These are phyloP conservation scores for Melanomma pulvis-pyrius DNA, from an alignment of 495 filamentous ascomycete genomes.

Conservation along the genomic window DNA sequence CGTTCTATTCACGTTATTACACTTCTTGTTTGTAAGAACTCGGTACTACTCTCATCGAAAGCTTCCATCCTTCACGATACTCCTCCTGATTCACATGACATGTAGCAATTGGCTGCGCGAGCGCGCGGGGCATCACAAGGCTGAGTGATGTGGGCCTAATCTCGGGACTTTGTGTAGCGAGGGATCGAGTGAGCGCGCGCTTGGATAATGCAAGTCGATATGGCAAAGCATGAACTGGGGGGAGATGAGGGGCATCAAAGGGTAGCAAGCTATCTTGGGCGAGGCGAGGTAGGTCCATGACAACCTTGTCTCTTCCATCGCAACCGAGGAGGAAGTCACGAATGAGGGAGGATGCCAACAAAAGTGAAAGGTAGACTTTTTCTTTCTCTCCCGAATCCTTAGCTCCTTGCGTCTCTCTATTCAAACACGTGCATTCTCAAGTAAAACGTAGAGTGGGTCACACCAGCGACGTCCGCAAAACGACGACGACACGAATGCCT, in stretches of 20 bases:
- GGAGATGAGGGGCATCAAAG: not conserved
- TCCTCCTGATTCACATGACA: not conserved
- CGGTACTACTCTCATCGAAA: not conserved
- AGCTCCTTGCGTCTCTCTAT: too few species aligned
- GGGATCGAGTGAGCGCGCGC: not conserved
- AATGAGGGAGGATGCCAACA: too few species aligned
- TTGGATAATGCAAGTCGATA: not conserved
- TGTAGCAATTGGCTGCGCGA: not conserved
- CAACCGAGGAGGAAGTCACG: too few species aligned
- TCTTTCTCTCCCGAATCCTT: not conserved
- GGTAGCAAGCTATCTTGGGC: not conserved
- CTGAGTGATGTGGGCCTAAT: conserved; percentile 9
- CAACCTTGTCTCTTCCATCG: not conserved
- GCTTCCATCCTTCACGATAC: not conserved
- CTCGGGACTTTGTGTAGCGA: not conserved
- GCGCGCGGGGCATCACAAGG: not conserved
- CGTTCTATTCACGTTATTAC: not conserved
- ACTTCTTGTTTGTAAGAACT: not conserved
- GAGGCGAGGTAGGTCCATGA: not conserved
- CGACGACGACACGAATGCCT: not conserved
- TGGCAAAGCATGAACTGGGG: not conserved
- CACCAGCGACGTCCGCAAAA: not conserved
- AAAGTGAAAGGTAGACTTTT: too few species aligned
- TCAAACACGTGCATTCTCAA: too few species aligned
- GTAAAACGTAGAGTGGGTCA: not conserved